phyloP scores from a whole-genome alignment of 1,284 basidiomycete genomes.

The Naganishia cerealis region DNA sequence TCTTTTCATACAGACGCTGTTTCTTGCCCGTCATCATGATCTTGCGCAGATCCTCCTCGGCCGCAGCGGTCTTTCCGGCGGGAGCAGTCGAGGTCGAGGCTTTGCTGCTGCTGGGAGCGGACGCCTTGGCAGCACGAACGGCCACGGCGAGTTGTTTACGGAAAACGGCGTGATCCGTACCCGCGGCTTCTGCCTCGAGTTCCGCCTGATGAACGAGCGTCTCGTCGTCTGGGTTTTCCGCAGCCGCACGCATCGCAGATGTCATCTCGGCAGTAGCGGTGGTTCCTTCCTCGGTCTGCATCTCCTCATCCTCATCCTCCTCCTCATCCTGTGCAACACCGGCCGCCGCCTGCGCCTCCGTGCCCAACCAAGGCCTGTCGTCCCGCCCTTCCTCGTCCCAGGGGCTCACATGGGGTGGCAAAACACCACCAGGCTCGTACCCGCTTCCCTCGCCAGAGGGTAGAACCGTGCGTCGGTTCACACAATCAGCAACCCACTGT shows the following conservation, averaged over 20 bases:
- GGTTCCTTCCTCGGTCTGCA: conserved; percentile 37
- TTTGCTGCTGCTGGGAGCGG: too few species aligned
- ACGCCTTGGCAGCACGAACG: conserved; percentile 22
- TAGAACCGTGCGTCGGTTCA: conserved; percentile 81
- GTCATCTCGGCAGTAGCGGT: conserved; percentile 38
- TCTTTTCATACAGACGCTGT: conserved; percentile 90
- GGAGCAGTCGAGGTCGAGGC: too few species aligned
- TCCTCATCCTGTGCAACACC: conserved; percentile 50
- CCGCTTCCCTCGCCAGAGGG: conserved; percentile 65
- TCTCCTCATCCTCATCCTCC: conserved; percentile 49
- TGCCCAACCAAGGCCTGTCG: conserved; percentile 61
- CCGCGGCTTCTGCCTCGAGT: conserved; percentile 86
- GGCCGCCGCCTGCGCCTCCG: conserved; percentile 53
- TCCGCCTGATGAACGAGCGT: conserved; percentile 82
- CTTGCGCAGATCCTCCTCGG: conserved; percentile 89
- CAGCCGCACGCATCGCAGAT: conserved; percentile 61
- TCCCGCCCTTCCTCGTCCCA: conserved; percentile 76
- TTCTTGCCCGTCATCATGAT: conserved; percentile 99
- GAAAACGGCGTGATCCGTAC: conserved; percentile 79
- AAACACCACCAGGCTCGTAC: conserved; percentile 79
- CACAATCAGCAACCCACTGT: conserved; percentile 96
- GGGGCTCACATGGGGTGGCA: conserved; percentile 94
- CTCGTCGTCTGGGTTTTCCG: conserved; percentile 63
- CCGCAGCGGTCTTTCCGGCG: too few species aligned
- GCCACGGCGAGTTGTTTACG: conserved; percentile 67